phyloP scores from a whole-genome alignment of 2,329 filamentous ascomycete genomes.

The Aspergillus floridensis region DNA sequence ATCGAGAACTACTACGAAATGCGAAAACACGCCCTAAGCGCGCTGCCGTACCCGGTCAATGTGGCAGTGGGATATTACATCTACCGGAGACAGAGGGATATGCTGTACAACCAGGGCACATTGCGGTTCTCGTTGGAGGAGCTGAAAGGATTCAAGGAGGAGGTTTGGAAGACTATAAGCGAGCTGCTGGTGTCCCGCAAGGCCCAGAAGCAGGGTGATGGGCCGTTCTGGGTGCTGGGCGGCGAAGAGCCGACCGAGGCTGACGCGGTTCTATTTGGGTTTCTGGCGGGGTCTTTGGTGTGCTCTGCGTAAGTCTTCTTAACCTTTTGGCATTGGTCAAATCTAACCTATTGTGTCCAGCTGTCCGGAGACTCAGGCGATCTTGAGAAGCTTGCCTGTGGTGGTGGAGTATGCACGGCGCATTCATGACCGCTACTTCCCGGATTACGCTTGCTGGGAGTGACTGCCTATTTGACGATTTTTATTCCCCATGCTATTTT shows the following conservation, averaged over 20 bases:
- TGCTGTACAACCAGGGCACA: slow-evolving; percentile 58
- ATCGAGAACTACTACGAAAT: slow-evolving; percentile 58
- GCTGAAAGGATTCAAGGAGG: slow-evolving; percentile 43
- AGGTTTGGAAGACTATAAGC: slow-evolving; percentile 57
- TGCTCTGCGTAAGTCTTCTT: slow-evolving; percentile 51
- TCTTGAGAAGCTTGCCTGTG: slow-evolving; percentile 49
- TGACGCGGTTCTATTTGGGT: slow-evolving; percentile 58
- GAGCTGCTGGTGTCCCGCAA: slow-evolving; percentile 42
- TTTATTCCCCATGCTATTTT: too few species aligned
- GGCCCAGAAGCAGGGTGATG: slow-evolving; percentile 26
- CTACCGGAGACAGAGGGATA: slow-evolving; percentile 44
- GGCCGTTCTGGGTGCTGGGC: slow-evolving; percentile 59
- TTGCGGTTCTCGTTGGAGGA: slow-evolving; percentile 53
- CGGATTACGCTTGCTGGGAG: slow-evolving; percentile 52
- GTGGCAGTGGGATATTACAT: slow-evolving; percentile 52
- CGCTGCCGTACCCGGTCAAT: slow-evolving; percentile 53
- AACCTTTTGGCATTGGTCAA: neutral
- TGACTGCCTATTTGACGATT: neutral
- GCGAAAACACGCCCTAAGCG: slow-evolving; percentile 51
- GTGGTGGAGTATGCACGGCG: slow-evolving; percentile 56
- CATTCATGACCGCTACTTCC: slow-evolving; percentile 58
- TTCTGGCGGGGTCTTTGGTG: slow-evolving; percentile 53
- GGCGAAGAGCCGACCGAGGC: slow-evolving; percentile 55
- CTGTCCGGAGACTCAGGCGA: slow-evolving; percentile 46
- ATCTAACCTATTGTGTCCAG: slow-evolving; percentile 30